Percentiles rank a stretch among this genome's conserved stretches.
Evolutionary conservation across 768 basidiomycete species (phyloP).

Genomic region (Hericium coralloides): DNA sequence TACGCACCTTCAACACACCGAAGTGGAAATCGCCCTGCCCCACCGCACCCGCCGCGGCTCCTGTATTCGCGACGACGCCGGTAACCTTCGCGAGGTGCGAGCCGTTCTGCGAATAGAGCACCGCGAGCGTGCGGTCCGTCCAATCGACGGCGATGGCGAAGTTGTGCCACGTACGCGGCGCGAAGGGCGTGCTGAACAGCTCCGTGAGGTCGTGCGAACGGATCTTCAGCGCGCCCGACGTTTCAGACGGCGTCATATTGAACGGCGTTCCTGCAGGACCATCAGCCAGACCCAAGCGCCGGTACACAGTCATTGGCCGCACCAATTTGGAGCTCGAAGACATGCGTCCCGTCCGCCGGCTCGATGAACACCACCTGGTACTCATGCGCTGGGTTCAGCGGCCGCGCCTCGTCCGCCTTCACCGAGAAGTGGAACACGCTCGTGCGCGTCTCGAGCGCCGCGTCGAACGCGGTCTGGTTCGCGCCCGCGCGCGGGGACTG

Average conservation of each 20-base stretch:
- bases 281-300: background rate
- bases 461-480: conserved; percentile 23
- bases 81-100: conserved; percentile 34
- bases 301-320: conserved; percentile 4
- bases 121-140: conserved; percentile 37
- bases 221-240: conserved; percentile 44
- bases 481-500: conserved; percentile 26
- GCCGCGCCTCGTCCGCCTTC: conserved; percentile 27
- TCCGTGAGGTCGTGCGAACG: conserved; percentile 44
- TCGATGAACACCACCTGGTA: conserved; percentile 60
- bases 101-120: conserved; percentile 41
- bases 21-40: conserved; percentile 57
- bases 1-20: conserved; percentile 45
- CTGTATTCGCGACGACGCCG: conserved; percentile 30
- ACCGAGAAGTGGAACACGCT: conserved; percentile 46
- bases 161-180: conserved; percentile 43
- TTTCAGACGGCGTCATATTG: conserved; percentile 36
- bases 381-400: conserved; percentile 47
- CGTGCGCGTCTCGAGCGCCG: conserved; percentile 32
- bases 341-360: conserved; percentile 47
- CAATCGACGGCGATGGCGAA: conserved; percentile 52
- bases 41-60: conserved; percentile 28
- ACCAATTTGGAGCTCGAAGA: conserved; percentile 55
- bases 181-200: conserved; percentile 41
- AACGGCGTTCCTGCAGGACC: conserved; percentile 42